Conservation (phyloP, 2,329 filamentous ascomycete genomes). For the Trichoderma arundinaceum region DNA sequence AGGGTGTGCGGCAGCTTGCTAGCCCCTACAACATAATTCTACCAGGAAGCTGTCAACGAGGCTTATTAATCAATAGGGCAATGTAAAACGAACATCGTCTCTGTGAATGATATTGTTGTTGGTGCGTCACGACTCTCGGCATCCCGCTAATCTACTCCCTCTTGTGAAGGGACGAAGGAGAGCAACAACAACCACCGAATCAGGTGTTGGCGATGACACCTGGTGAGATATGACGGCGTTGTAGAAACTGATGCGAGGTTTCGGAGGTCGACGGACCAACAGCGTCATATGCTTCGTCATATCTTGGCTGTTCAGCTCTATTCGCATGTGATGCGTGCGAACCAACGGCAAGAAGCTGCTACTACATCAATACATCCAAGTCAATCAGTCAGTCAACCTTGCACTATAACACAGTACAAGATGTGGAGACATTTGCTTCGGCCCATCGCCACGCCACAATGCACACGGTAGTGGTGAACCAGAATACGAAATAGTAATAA, state of each 20-base stretch:
- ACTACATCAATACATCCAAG: too few relatives aligned
- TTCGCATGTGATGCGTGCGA: not conserved
- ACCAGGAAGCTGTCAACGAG: not conserved
- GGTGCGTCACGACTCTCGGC: too few relatives aligned
- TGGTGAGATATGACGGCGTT: not conserved
- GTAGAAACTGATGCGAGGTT: slow-evolving; percentile 17
- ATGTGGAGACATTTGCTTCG: not conserved
- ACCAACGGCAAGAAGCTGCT: not conserved
- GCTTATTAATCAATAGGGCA: not conserved
- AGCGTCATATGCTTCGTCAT: not conserved
- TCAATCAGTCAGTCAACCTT: not conserved
- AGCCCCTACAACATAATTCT: not conserved
- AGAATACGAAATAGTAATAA: not conserved
- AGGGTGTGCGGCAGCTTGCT: not conserved
- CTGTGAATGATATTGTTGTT: too few relatives aligned
- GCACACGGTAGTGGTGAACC: not conserved
- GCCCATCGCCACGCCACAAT: not conserved
- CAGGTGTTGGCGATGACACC: slow-evolving; percentile 3
- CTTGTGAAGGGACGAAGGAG: not conserved
- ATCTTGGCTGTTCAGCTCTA: not conserved
- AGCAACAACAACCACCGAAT: not conserved
- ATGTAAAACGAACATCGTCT: too few relatives aligned
- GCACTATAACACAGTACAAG: not conserved
- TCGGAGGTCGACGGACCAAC: slow-evolving; percentile 7
- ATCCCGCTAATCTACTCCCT: not conserved